Percentiles rank a stretch among this genome's conserved stretches.
Evolutionary conservation across 2,329 filamentous ascomycete genomes (phyloP).

Genomic region (Diaporthe ampelina): DNA sequence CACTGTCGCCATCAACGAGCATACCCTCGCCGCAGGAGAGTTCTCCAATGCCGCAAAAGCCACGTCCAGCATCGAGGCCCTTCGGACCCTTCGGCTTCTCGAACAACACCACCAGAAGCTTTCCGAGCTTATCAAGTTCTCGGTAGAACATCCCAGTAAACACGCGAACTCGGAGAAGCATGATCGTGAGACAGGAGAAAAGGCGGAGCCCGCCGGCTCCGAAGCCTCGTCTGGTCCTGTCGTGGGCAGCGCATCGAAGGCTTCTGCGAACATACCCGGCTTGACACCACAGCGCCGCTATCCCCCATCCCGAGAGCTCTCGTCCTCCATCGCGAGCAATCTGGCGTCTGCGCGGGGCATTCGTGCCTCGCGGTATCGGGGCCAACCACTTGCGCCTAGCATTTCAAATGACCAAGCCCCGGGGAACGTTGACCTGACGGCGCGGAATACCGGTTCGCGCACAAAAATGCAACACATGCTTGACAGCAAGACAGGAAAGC

Average conservation of each 20-base stretch:
- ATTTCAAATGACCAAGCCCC: conserved; percentile 81
- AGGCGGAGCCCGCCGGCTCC: conserved; percentile 45
- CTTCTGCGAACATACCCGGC: conserved; percentile 50
- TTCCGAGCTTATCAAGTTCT: conserved; percentile 83
- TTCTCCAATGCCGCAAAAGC: conserved; percentile 85
- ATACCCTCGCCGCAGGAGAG: conserved; percentile 88
- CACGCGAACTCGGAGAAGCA: conserved; percentile 53
- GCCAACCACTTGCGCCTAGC: conserved; percentile 78
- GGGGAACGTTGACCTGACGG: conserved; percentile 74
- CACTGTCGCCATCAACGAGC: conserved; percentile 86
- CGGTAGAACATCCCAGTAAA: conserved; percentile 66
- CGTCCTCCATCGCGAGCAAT: conserved; percentile 90
- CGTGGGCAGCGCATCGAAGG: conserved; percentile 45
- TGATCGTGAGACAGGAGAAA: conserved; percentile 54
- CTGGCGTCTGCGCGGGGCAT: conserved; percentile 89
- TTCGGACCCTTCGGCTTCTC: conserved; percentile 86
- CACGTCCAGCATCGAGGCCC: conserved; percentile 78
- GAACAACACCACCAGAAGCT: conserved; percentile 90
- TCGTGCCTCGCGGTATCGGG: conserved; percentile 69
- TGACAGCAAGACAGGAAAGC: conserved; percentile 63
- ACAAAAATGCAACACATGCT: conserved; percentile 70
- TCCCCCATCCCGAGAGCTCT: conserved; percentile 75
- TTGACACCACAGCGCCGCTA: conserved; percentile 62
- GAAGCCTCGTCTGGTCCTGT: conserved; percentile 42
- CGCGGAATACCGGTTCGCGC: conserved; percentile 64